Base-by-base conservation (phyloP, 2,329 filamentous ascomycete species). In the Geosmithia putterillii region DNA sequence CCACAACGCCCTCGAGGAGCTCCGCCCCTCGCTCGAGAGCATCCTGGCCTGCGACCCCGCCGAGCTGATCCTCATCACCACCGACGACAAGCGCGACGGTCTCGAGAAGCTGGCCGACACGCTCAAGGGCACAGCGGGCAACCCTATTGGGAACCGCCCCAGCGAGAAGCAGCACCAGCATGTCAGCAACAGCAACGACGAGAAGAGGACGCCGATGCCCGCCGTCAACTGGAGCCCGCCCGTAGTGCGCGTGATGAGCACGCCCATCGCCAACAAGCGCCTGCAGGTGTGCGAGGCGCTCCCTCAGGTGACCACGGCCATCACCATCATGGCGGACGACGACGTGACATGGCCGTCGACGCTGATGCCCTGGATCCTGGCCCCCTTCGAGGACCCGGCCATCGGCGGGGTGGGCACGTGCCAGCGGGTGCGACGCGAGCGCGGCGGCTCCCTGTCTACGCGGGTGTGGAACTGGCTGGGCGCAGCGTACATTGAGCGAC, bases 321-420 rank as follows among this genome's bases (percentile, higher is more conserved):
- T 96, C 57, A 95, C 86, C 34, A 76, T 96, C 54, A 87, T 96
- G 69, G 88, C 89, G 21, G 90, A 96, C 58, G 90, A 96, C 63
- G 90, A 96, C 60, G 90, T 96, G 48, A 88, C 84, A 53, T 95
- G 90, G 84, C 89, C 89, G 3, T 70, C 73, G 15, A 92, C 85
- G 37, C 77, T 94, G 48, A 76, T 95, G 54, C 84, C 83, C 25
- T 95, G 89, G 89, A 83, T 96, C 45, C 69, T 96, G 48, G 90
- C 90, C 4, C 89, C 90, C 0, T 95, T 96, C 49, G 88, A 95
- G 60, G 80, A 92, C 58, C 67, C 75, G 35, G 71, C 74, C 48
- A 90, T 94, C 52, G 90, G 90, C 46, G 90, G 88, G 28, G 90
- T 95, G 44, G 88, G 89, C 34, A 95, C 90, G 43, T 94, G 86